Conservation (phyloP, 2,329 filamentous ascomycete genomes). For the Cercospora canescens region DNA sequence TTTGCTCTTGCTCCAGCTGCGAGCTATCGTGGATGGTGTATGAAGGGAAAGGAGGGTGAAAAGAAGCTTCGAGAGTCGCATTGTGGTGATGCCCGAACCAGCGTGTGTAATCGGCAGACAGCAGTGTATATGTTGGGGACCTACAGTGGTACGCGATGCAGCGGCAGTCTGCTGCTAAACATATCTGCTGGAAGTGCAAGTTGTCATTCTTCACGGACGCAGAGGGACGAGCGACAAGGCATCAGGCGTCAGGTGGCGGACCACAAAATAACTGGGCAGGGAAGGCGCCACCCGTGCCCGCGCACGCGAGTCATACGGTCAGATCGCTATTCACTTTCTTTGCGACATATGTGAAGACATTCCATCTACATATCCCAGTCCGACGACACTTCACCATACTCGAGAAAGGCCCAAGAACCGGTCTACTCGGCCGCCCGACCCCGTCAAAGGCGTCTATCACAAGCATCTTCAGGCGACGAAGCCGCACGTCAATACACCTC, state of each 20-base stretch:
- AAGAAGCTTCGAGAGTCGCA: constrained; percentile 14
- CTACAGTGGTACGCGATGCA: background rate
- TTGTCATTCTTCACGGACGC: background rate
- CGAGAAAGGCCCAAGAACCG: background rate
- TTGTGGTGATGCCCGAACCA: background rate
- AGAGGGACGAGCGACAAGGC: background rate
- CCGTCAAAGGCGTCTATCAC: background rate
- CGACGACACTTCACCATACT: background rate
- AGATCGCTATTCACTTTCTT: background rate
- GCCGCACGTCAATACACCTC: background rate
- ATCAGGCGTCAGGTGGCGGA: background rate
- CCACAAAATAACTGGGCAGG: background rate
- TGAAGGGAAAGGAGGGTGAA: constrained; percentile 10
- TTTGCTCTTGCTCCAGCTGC: constrained; percentile 27
- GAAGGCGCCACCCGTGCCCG: background rate
- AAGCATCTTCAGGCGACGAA: constrained; percentile 12
- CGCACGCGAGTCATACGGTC: background rate
- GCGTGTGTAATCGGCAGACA: background rate
- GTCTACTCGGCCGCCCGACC: background rate
- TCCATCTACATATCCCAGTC: background rate
- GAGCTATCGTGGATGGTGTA: constrained; percentile 13
- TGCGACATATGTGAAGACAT: background rate
- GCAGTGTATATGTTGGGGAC: background rate
- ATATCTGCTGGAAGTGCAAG: background rate
- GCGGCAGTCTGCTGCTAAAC: background rate